Base-by-base conservation (phyloP, 2,329 filamentous ascomycete species). In the Colletotrichum sp. region DNA sequence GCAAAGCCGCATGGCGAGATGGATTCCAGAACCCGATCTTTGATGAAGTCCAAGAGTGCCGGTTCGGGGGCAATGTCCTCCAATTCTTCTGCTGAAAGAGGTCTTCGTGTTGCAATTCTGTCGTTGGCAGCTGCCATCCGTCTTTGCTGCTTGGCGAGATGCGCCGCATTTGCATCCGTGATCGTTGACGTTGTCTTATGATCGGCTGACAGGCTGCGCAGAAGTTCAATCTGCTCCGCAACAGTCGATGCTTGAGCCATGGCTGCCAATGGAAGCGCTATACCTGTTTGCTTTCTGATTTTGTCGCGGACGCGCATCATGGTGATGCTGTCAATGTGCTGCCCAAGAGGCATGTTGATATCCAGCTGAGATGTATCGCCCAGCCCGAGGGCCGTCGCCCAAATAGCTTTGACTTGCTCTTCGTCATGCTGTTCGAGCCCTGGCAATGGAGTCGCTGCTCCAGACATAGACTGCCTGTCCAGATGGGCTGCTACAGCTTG, bases 161-260 rank as follows among this genome's bases (percentile, higher is more conserved):
- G 39, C 39, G 9, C 39, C 39, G 12, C 9, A 12, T 21, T 10
- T 48, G 39, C 3, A 3, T n/a, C 9, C 39, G 1, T 48, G 9
- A 48, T 48, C 18, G 39, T 48, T 48, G 39, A 48, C 9, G 39
- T 48, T 48, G 28, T 28, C n/a, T 16, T 16, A 34, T 24, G 30
- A 7, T 16, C 60, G 30, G 30, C 30, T 28, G 60, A 39, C 32
- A 64, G 60, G 30, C 30, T 64, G n/a, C 16, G 60, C 60, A 64
- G 60, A 24, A 64, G 60, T 64, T 64, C n/a, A 13, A 39, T 64
- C 60, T 64, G 60, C 60, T 39, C 60, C 18, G 21, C 6, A 34
- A 64, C 21, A 16, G 30, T 64, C 30, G 30, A 24, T 9, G 60
- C 60, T 24, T 39, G 32, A 18, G 60, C 60, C 60, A 64, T 64